Base-by-base conservation (phyloP, 139 green algal species). In the Auxenochlorella protothecoides region DNA sequence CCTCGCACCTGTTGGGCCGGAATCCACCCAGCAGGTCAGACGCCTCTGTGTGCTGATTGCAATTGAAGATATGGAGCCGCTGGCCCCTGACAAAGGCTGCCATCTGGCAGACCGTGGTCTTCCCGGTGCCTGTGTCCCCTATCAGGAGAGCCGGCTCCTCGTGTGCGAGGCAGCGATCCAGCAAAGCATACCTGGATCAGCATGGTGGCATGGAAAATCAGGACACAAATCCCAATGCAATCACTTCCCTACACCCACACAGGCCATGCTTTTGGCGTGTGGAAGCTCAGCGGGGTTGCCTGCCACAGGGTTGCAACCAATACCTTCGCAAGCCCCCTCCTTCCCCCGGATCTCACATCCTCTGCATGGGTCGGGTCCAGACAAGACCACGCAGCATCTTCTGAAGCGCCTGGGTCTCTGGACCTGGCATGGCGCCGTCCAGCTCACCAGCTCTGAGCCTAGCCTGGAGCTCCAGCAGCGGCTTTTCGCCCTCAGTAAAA, bases 31-130 rank as follows among this genome's bases (percentile, higher is more conserved):
- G 76, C 74, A 99, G 97, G 86, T 99, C 95, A 0, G 87, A 90
- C 5, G 92, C 91, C 82, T 99, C 95, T 4, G 95, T 98, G 88
- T 98, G 93, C 82, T 97, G 91, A 84, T 98, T 97, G 87, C 95
- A 99, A 83, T 99, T 99, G 76, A 99, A 75, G 59, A 97, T 96
- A 70, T 92, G 89, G 72, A 99, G 83, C 13, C 72, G 74, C 79
- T 93, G 91, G 52, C 79, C 83, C 5, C 84, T 74, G 74, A 95
- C 85, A 53, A 90, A 76, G 13, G 93, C 91, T 51, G 95, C 74
- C 80, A 97, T 78, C 85, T 99, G 95, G 75, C 90, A 96, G 63
- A 97, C 92, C 2, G 92, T 97, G 12, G 95, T 99, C 86, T 99
- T 99, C 52, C 95, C 95, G 0, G 85, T 90, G 44, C 95, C 95